These are phyloP conservation scores for Exophiala sp. DNA, from an alignment of 2,329 filamentous ascomycete species.

Conservation along the genomic window DNA sequence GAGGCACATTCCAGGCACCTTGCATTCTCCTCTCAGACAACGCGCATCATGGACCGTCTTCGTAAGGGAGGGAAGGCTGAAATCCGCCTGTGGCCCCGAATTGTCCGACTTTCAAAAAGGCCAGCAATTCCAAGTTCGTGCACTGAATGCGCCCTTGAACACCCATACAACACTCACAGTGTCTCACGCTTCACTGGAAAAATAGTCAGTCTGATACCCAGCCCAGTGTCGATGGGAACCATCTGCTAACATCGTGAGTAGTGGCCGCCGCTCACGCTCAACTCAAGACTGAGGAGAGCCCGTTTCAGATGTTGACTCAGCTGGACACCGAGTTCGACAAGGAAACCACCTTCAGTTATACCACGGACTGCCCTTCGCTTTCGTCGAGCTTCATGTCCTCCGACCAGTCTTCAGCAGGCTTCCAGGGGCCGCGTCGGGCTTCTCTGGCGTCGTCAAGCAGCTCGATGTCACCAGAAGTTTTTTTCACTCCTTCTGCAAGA, in stretches of 20 bases:
- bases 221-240: neutral
- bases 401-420: constrained; percentile 13
- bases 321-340: constrained; percentile 16
- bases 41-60: constrained; percentile 11
- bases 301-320: constrained; percentile 16
- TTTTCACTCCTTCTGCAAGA: constrained; percentile 20
- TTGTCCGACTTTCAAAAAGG: neutral
- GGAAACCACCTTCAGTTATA: constrained; percentile 14
- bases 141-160: neutral
- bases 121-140: neutral
- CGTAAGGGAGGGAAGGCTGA: constrained; percentile 6
- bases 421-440: constrained; percentile 13
- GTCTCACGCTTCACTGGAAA: neutral
- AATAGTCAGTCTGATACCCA: neutral
- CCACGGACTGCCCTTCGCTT: constrained; percentile 19
- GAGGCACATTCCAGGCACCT: constrained; percentile 23
- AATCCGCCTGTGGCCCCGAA: constrained; percentile 3
- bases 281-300: constrained; percentile 11
- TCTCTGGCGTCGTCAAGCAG: constrained; percentile 20
- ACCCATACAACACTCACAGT: neutral
- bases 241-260: constrained; percentile 2
- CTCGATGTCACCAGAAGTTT: constrained; percentile 19
- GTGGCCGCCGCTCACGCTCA: constrained; percentile 1
- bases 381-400: constrained; percentile 25
- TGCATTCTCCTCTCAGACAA: constrained; percentile 26